Percentiles rank a stretch among this genome's conserved stretches.
Conservation (phyloP, 345 rosid genomes). For the Microcos paniculata region DNA sequence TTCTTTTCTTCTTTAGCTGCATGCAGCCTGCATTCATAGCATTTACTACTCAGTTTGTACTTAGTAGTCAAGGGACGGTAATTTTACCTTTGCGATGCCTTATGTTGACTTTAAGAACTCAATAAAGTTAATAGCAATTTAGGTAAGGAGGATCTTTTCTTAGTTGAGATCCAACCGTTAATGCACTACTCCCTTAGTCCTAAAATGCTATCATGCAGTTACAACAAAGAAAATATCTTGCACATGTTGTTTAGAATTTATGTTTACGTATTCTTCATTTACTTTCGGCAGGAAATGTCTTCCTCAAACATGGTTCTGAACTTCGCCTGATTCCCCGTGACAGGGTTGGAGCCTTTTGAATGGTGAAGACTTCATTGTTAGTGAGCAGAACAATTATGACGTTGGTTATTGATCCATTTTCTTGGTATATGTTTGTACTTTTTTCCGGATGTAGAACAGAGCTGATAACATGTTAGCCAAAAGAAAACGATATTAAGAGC, state of each 20-base stretch:
- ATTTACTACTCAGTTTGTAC: not conserved
- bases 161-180: not conserved
- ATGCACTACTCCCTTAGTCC: too few relatives aligned
- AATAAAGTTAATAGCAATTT: not conserved
- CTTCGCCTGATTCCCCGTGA: conserved; percentile 96
- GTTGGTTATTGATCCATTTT: not conserved
- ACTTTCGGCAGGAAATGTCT: conserved; percentile 72
- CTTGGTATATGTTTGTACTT: not conserved
- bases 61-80: not conserved
- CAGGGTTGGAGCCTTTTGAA: conserved; percentile 68
- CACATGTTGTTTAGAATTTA: not conserved
- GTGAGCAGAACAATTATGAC: not conserved
- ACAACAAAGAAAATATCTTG: not conserved
- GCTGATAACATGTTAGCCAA: not conserved
- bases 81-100: not conserved
- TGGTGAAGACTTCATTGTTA: not conserved
- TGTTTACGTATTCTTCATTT: not conserved
- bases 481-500: not conserved
- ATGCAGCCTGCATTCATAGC: not conserved
- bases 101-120: not conserved
- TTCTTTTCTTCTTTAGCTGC: not conserved
- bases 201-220: not conserved
- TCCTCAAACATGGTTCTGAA: conserved; percentile 94
- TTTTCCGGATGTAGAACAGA: not conserved
- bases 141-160: not conserved